These are phyloP conservation scores for Tothia fuscella DNA, from an alignment of 2,329 filamentous ascomycete species.

Conservation along the genomic window DNA sequence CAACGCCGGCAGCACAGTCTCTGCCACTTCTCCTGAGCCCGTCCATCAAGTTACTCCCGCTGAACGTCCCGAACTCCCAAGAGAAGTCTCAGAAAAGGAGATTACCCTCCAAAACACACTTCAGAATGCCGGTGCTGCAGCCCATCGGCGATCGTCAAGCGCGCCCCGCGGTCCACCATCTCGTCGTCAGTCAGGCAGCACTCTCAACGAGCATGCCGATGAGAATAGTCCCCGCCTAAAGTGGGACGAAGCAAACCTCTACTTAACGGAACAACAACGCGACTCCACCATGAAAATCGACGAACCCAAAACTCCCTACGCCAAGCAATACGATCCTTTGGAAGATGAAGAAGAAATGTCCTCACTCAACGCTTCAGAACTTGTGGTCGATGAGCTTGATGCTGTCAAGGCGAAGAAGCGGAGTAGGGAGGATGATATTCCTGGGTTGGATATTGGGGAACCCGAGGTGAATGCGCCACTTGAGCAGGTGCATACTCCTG, in stretches of 20 bases:
- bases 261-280: slow-evolving; percentile 92
- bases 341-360: slow-evolving; percentile 70
- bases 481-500: slow-evolving; percentile 23
- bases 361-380: slow-evolving; percentile 55
- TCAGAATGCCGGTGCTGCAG: slow-evolving; percentile 72
- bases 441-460: slow-evolving; percentile 82
- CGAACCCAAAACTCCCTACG: slow-evolving; percentile 96
- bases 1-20: slow-evolving; percentile 37
- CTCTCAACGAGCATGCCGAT: slow-evolving; percentile 39
- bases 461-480: slow-evolving; percentile 49
- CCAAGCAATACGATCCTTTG: slow-evolving; percentile 76
- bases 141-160: slow-evolving; percentile 72
- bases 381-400: slow-evolving; percentile 58
- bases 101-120: slow-evolving; percentile 89
- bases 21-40: slow-evolving; percentile 14
- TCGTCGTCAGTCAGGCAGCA: slow-evolving; percentile 55
- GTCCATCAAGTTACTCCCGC: slow-evolving; percentile 11
- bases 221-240: slow-evolving; percentile 67
- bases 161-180: slow-evolving; percentile 53
- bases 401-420: slow-evolving; percentile 34
- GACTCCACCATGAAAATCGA: slow-evolving; percentile 97
- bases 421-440: slow-evolving; percentile 65
- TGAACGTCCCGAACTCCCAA: slow-evolving; percentile 28
- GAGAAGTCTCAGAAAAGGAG: slow-evolving; percentile 63
- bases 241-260: slow-evolving; percentile 98